Base-by-base conservation (phyloP, 805 yeast genomes). In the Phaffomyces thermotolerans region DNA sequence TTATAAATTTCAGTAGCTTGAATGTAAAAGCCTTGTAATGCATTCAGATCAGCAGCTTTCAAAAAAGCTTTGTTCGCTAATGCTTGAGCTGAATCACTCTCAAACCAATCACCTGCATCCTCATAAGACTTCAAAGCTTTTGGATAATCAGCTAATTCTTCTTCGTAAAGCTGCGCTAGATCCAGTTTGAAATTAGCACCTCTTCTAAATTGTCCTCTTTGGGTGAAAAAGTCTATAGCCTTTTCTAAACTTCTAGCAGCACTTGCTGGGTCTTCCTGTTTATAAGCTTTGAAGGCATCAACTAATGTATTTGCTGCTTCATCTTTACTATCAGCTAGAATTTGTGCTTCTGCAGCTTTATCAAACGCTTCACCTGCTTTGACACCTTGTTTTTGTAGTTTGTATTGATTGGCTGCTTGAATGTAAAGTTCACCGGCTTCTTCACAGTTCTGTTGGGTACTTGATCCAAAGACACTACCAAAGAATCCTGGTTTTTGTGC, bases 181-280 rank as follows among this genome's bases (percentile, higher is more conserved):
- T 93, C 99, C 71, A 84, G 78, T 60, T 90, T 84, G 68, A 84
- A 90, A 59, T 88, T 88, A 12, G 99, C 99, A 22, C 95, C 96
- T 62, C 98, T 75, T 62, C 99, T 79, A 67, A 93, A 93, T 63
- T 91, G 96, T 12, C 99, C 99, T 53, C 86, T 79, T 49, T 79
- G 73, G 2, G 95, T 88, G 63, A 90, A 91, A 59, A 87, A 73
- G 49, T 78, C 81, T 47, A 91, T 81, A 1, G 98, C 96, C 53
- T 75, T 75, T 45, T 76, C 74, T 49, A 93, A 70, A 6, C 87
- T 79, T 41, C 81, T 74, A 4, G 89, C 95, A 8, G 95, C 95
- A 41, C 78, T 84, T 10, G 68, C 69, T 4, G 89, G 93, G 31
- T 83, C 80, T 43, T 79, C 83, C 36, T 78, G 72, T 56, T 84